Evolutionary conservation across 345 rosid species (phyloP).

Genomic region (Salix dunnii): DNA sequence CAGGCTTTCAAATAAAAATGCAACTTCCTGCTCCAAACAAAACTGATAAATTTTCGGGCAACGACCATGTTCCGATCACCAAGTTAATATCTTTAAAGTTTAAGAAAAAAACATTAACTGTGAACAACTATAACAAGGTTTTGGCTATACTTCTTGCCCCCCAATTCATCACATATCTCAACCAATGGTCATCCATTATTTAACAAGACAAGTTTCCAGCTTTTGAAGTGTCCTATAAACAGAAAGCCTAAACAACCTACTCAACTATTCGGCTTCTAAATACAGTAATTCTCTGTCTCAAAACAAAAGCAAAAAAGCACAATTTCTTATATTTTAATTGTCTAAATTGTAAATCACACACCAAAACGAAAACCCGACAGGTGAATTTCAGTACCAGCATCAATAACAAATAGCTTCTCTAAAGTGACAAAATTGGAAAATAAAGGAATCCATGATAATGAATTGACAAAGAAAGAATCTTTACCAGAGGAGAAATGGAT

Average conservation of each 20-base stretch:
- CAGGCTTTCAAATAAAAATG: not conserved
- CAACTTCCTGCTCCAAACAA: not conserved
- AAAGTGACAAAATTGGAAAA: not conserved
- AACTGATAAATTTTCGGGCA: not conserved
- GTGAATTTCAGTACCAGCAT: not conserved
- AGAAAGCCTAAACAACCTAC: not conserved
- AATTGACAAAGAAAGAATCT: not conserved
- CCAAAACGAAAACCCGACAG: not conserved
- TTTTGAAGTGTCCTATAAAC: not conserved
- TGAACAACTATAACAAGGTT: not conserved
- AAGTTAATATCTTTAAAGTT: not conserved
- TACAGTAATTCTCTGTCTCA: not conserved
- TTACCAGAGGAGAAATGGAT: constrained; percentile 38
- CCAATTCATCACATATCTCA: not conserved
- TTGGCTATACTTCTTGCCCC: not conserved
- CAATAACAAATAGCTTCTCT: not conserved
- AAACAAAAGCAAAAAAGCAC: not conserved
- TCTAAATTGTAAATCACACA: not conserved
- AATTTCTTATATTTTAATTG: not conserved
- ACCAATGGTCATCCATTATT: not conserved
- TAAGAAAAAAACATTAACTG: not conserved
- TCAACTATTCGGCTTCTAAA: not conserved
- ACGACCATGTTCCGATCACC: not conserved
- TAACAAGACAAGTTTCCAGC: not conserved
- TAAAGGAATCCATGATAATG: not conserved